A percentile compares a stretch with the other conserved stretches of the same genome.
phyloP scores from a whole-genome alignment of 108 stramenopile species.

The Cylindrotheca fusiformis region DNA sequence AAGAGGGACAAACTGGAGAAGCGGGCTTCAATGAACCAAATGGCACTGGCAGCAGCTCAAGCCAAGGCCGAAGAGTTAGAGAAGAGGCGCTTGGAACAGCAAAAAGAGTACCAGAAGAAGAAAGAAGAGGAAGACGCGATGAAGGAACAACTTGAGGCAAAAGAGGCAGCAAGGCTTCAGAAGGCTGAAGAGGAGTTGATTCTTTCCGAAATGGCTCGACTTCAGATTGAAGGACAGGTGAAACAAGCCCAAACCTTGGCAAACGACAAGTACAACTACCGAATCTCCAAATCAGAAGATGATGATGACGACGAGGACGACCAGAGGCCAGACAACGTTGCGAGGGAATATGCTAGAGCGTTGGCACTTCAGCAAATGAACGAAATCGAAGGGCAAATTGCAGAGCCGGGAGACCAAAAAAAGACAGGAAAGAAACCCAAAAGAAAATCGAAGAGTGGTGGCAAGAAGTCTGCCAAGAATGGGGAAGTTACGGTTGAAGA shows the following conservation, averaged over 20 bases:
- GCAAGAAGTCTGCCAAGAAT: background rate
- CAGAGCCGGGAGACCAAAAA: constrained; percentile 2
- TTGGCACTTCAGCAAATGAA: constrained; percentile 7
- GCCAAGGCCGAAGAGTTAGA: background rate
- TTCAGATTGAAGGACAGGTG: background rate
- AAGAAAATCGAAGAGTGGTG: constrained; percentile 4
- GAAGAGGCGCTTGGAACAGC: background rate
- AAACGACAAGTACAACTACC: background rate
- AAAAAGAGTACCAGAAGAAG: background rate
- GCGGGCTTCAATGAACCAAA: background rate
- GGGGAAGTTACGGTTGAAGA: background rate
- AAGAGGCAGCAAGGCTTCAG: background rate
- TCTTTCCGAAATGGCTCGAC: background rate
- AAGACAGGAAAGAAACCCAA: constrained; percentile 2
- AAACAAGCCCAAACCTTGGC: background rate
- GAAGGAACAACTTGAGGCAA: background rate
- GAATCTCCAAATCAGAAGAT: constrained; percentile 17
- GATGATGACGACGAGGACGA: constrained; percentile 7
- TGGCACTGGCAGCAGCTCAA: background rate
- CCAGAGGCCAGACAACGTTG: background rate
- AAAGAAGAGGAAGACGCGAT: background rate
- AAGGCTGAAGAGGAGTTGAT: background rate
- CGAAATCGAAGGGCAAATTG: background rate
- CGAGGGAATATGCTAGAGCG: constrained; percentile 13
- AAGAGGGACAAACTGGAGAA: background rate